Base-by-base conservation (phyloP, 2,329 filamentous ascomycete species). In the Colletotrichum orbiculare region DNA sequence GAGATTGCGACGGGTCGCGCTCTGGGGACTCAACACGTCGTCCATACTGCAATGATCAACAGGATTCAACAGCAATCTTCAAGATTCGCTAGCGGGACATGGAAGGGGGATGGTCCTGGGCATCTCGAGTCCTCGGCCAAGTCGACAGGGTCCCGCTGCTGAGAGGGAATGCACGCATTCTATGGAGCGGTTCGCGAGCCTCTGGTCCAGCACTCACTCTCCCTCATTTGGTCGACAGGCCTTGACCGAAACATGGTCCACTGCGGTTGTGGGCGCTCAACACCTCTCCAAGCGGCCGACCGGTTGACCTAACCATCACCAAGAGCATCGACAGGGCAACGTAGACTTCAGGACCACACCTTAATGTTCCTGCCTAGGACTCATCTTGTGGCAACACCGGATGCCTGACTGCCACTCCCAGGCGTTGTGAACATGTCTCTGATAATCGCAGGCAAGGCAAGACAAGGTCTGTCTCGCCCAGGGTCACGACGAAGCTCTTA, bases 121-220 rank as follows among this genome's bases (percentile, higher is more conserved):
- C 34, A 56, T n/a, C 46, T 56, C 15, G 11, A 42, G 41, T 56
- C 39, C 34, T 35, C 15, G 15, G 17, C 42, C 13, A 17, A 48
- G 35, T 38, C 46, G 60, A 50, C 54, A 63, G 25, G 54, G 37
- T 25, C 53, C 41, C 42, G 55, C 11, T 34, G 55, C 48, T 25
- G 49, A 33, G 37, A 38, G 34, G 42, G 52, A 12, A 33, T 46
- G 37, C 13, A 11, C 39, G 45, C 12, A 10, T 35, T 54, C 34
- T 64, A 54, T 59, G 64, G 60, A 54, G 53, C 48, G 54, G 60
- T 59, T 64, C 48, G 64, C 60, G 64, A 59, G 48, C 53, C 33
- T 58, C 46, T 58, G 25, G 38, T 25, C 56, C 65, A 56, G 56
- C 61, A 50, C 42, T 34, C 37, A 61, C 55, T 54, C 55, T 54